Evolutionary conservation across 2,329 filamentous ascomycete genomes (phyloP).

Genomic region (Venturia nashicola): DNA sequence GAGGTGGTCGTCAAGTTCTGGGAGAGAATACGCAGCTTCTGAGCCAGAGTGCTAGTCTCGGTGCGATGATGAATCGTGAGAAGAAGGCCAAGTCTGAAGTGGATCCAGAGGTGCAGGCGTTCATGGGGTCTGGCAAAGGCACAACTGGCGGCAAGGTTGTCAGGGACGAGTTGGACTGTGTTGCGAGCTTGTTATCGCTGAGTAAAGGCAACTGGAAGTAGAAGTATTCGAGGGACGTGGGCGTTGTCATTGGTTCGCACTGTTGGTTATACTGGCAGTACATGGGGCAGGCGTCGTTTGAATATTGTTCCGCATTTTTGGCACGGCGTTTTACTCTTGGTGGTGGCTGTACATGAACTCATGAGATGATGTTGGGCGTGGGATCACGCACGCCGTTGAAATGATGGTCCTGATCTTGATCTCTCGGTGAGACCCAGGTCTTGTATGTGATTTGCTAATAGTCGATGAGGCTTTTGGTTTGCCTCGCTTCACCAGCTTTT

Average conservation of each 20-base stretch:
- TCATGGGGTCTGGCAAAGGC: conserved; percentile 56
- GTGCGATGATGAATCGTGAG: conserved; percentile 21
- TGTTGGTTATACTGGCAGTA: background rate
- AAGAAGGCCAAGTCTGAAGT: conserved; percentile 18
- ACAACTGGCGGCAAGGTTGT: conserved; percentile 33
- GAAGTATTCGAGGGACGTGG: background rate
- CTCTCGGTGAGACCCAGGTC: background rate
- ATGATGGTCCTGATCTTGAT: background rate
- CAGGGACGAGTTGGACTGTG: conserved; percentile 73
- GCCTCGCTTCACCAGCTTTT: background rate
- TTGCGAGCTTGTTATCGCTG: conserved; percentile 76
- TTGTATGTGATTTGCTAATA: background rate
- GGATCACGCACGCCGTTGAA: background rate
- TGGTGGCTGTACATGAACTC: background rate
- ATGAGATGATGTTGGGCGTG: background rate
- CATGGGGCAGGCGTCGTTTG: background rate
- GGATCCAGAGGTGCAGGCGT: conserved; percentile 56
- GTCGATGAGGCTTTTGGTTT: background rate
- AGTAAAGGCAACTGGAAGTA: conserved; percentile 78
- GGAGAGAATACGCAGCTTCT: conserved; percentile 33
- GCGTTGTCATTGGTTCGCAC: background rate
- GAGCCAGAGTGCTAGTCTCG: conserved; percentile 25
- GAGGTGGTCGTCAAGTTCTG: conserved; percentile 26
- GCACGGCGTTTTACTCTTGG: background rate
- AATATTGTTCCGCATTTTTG: background rate